Base-by-base conservation (phyloP, 345 rosid species). In the Hevea brasiliensis region DNA sequence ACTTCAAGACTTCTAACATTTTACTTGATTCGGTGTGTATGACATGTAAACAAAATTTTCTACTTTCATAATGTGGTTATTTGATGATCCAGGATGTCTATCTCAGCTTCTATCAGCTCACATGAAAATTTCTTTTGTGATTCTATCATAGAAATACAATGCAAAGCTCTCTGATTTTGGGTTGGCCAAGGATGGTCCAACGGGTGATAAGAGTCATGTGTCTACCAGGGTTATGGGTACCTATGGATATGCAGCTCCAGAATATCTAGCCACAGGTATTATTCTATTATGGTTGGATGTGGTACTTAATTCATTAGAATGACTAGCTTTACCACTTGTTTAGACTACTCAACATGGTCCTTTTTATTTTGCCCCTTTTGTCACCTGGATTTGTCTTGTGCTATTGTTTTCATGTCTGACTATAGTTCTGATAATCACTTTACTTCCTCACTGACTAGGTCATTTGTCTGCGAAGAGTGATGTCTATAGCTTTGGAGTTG, bases 91-190 rank as follows among this genome's bases (percentile, higher is more conserved):
- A 4, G 53, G 58, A n/a, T n/a, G n/a, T n/a, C n/a, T n/a, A 9
- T 69, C 32, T 23, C 67, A 40, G 48, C 42, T 65, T 57, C 42
- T 27, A 45, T 21, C 3, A 8, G 71, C 70, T 44, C 61, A 68
- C 57, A 60, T 67, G 18, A 64, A 5, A 57, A 61, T 74, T 47
- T 56, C 64, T 37, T 77, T 51, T 45, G 53, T 37, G 29, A 18
- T 32, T 55, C 73, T 51, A 58, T 83, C 81, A 72, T 86, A 90
- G 99, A 81, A 84, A 70, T 90, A 90, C 83, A 89, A 88, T 55
- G 92, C 99, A 4, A 95, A 91, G 76, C 97, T 95, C 60, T 95
- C 99, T 47, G 98, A 95, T 80, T 95, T 95, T n/a, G 98, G 99
- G 74, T 83, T 95, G 77, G 99, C 99, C 56, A 86, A 96, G 86